A percentile compares a stretch with the other conserved stretches of the same genome.
Evolutionary conservation across 768 basidiomycete species (phyloP).

Genomic region (Lactarius hatsudake): DNA sequence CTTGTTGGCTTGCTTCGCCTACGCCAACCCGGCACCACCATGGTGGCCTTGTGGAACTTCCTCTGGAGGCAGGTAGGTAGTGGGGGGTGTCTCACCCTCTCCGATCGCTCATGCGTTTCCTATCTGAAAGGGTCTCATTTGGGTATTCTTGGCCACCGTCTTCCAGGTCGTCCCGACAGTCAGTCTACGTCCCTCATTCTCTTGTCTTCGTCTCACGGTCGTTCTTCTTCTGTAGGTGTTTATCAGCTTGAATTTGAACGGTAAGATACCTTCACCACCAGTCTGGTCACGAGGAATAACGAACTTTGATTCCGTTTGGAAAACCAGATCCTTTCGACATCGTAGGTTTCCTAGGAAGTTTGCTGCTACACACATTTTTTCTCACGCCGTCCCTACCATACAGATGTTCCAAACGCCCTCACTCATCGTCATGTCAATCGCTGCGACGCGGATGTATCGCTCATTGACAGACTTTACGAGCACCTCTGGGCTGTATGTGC

Average conservation of each 20-base stretch:
- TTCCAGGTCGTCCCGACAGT: not conserved
- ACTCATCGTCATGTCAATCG: not conserved
- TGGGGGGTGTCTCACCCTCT: not conserved
- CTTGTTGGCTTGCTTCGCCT: constrained; percentile 12
- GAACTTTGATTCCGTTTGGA: not conserved
- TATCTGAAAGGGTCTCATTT: not conserved
- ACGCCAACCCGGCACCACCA: not conserved
- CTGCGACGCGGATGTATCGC: constrained; percentile 19
- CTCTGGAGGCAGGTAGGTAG: constrained; percentile 16
- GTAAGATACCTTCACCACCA: not conserved
- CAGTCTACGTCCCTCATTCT: not conserved
- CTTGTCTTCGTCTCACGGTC: not conserved
- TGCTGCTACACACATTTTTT: not conserved
- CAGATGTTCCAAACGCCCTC: constrained; percentile 9
- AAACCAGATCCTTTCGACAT: not conserved
- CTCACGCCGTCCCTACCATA: not conserved
- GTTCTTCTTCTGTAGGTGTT: not conserved
- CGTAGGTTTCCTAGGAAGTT: not conserved
- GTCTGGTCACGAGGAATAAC: not conserved
- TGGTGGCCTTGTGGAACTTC: not conserved
- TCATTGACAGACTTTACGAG: not conserved
- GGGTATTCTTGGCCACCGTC: constrained; percentile 1
- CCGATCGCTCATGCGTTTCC: not conserved
- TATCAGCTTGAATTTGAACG: constrained; percentile 5
- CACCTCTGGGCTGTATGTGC: not conserved